A percentile compares a stretch with the other conserved stretches of the same genome.
phyloP scores from a whole-genome alignment of 148 eudicot genomes.

The Vaccinium myrtillus region DNA sequence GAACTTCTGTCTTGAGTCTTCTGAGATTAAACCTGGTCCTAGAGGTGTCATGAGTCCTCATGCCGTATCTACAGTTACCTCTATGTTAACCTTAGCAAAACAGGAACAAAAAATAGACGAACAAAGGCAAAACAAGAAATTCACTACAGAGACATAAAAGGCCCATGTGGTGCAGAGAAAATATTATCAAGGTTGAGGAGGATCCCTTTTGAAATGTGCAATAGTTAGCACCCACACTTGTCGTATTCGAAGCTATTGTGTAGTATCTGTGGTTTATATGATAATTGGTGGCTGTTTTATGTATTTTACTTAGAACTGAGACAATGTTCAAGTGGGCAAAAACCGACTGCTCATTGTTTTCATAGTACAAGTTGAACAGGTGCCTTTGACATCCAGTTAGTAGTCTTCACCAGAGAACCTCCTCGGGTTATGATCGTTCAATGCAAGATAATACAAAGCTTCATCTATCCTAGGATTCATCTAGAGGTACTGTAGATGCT shows the following conservation, averaged over 20 bases:
- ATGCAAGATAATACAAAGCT: neutral
- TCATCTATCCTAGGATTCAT: neutral
- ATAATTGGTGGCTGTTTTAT: neutral
- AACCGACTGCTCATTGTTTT: neutral
- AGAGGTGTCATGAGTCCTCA: too few relatives aligned
- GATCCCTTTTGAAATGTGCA: neutral
- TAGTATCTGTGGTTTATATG: neutral
- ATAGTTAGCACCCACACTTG: neutral
- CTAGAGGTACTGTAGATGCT: too few relatives aligned
- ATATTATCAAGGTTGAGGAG: neutral
- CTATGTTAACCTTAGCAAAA: neutral
- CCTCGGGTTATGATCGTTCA: neutral
- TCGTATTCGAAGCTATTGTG: neutral
- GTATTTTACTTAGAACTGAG: neutral
- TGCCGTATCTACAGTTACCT: neutral
- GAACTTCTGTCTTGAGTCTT: too few relatives aligned
- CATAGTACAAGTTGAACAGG: neutral
- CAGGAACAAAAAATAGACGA: neutral
- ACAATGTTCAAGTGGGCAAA: neutral
- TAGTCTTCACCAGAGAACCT: neutral
- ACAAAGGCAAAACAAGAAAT: neutral
- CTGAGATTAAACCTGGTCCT: too few relatives aligned
- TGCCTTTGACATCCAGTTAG: neutral
- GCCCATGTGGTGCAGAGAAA: conserved; percentile 6
- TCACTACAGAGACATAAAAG: neutral